These are phyloP conservation scores for Tolypocladium tropicale DNA, from an alignment of 2,329 filamentous ascomycete genomes.

Conservation along the genomic window DNA sequence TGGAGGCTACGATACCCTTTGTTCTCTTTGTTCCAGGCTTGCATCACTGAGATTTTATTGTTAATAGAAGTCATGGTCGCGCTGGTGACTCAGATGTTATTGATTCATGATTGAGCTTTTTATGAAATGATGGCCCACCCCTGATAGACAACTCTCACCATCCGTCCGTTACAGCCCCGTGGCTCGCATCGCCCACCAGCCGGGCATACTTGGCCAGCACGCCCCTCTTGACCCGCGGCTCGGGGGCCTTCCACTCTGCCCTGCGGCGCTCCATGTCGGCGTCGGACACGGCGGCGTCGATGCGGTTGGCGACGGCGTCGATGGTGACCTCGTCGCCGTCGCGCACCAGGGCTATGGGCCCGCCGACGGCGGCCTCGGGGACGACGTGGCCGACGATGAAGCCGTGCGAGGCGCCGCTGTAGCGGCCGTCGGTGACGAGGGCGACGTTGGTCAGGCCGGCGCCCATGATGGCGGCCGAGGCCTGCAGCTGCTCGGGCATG, in stretches of 20 bases:
- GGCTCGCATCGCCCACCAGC: constrained; percentile 82
- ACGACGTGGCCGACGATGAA: constrained; percentile 93
- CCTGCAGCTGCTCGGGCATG: constrained; percentile 91
- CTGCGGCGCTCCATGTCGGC: constrained; percentile 58
- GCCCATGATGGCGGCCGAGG: constrained; percentile 85
- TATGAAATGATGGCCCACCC: too few relatives aligned
- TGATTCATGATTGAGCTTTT: neutral
- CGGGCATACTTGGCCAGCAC: constrained; percentile 82
- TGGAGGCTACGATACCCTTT: constrained; percentile 4
- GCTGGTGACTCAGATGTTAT: neutral
- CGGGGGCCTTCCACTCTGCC: constrained; percentile 60
- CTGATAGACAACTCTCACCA: constrained; percentile 14
- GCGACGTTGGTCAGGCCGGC: constrained; percentile 80
- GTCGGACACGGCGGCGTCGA: constrained; percentile 55
- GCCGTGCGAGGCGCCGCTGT: constrained; percentile 78
- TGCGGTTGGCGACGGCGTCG: constrained; percentile 70
- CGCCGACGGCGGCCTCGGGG: constrained; percentile 81
- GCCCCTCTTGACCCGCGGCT: constrained; percentile 66
- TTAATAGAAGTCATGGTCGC: neutral
- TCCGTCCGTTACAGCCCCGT: constrained; percentile 76
- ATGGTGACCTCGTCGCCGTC: constrained; percentile 81
- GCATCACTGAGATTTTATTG: neutral
- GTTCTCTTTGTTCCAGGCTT: neutral
- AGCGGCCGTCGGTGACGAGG: constrained; percentile 84
- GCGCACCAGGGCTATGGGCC: constrained; percentile 72